Base-by-base conservation (phyloP, 768 basidiomycete species). In the Russula sp. region DNA sequence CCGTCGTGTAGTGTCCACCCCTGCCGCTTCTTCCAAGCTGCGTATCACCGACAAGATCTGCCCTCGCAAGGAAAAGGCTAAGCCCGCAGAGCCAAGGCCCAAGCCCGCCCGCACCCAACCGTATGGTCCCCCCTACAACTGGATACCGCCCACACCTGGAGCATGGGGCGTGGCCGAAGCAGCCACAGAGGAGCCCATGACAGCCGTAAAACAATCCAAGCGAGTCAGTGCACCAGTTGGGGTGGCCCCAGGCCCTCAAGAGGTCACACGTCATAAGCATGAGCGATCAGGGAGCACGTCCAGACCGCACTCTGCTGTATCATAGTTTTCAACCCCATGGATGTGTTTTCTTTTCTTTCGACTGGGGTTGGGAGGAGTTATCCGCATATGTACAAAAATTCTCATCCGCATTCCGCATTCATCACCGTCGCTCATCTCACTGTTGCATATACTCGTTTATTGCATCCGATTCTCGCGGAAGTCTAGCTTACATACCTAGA, bases 81-180 rank as follows among this genome's bases (percentile, higher is more conserved):
- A 36, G 29, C 45, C 2, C 0, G 13, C 14, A 16, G 56, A 57
- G 13, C 34, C 52, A 7, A 59, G 47, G 22, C 61, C 63, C 16
- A 59, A 49, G 29, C 59, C 65, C 13, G 55, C 66, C 13, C 66
- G 66, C 29, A 67, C 66, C 1, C 66, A 67, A 56, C 66, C 66
- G 32, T 67, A 67, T 29, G 66, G 64, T 16, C 60, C 64, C 0
- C 66, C 66, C 16, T 67, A 67, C 47, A 65, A 65, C 9, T 61
- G 60, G 60, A 53, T 41, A 29, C 66, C 66, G 0, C 66, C 66
- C 20, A 47, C 60, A 25, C 59, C 64, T 4, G 66, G 66, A 29
- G 57, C 48, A 25, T 67, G 66, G 66, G 66, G 46, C n/a, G 63
- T 54, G 36, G 45, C n/a, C 18, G 54, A 57, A 7, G 53, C 35